phyloP scores from a whole-genome alignment of 2,329 filamentous ascomycete species.

The Penicillium rolfsii region DNA sequence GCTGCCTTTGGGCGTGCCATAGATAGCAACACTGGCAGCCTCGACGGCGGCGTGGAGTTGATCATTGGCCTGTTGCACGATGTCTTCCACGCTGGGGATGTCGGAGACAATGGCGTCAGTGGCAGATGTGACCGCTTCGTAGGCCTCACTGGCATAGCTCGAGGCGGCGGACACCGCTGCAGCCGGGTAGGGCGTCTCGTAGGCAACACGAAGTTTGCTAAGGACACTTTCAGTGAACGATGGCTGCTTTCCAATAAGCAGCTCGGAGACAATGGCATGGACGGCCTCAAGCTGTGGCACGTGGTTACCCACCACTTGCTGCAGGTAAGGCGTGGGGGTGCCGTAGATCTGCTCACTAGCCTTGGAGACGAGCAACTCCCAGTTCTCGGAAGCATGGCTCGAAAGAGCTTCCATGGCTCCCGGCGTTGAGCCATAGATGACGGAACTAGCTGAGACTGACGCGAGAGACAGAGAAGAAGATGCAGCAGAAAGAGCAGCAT shows the following conservation, averaged over 20 bases:
- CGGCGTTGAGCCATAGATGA: slow-evolving; percentile 50
- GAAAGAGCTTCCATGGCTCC: slow-evolving; percentile 53
- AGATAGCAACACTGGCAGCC: slow-evolving; percentile 61
- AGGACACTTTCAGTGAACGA: slow-evolving; percentile 81
- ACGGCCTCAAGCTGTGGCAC: slow-evolving; percentile 70
- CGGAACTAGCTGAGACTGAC: slow-evolving; percentile 48
- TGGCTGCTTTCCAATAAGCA: slow-evolving; percentile 76
- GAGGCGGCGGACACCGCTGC: slow-evolving; percentile 52
- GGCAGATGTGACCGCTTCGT: slow-evolving; percentile 47
- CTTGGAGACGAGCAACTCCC: slow-evolving; percentile 65
- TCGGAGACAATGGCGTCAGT: slow-evolving; percentile 51
- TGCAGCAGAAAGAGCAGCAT: slow-evolving; percentile 49
- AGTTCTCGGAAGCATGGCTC: slow-evolving; percentile 63
- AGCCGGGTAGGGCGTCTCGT: slow-evolving; percentile 61
- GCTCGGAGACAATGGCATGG: slow-evolving; percentile 72
- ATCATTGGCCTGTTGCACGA: slow-evolving; percentile 59
- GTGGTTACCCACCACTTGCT: slow-evolving; percentile 64
- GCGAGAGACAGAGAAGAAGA: slow-evolving; percentile 45
- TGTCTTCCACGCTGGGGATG: slow-evolving; percentile 60
- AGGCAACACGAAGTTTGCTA: slow-evolving; percentile 70
- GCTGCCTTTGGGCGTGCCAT: slow-evolving; percentile 59
- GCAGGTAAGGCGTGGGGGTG: slow-evolving; percentile 64
- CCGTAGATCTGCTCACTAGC: slow-evolving; percentile 73
- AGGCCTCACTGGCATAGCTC: slow-evolving; percentile 55
- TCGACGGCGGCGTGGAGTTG: slow-evolving; percentile 63